Base-by-base conservation (phyloP, 2,329 filamentous ascomycete species). In the Talaromyces sp. region DNA sequence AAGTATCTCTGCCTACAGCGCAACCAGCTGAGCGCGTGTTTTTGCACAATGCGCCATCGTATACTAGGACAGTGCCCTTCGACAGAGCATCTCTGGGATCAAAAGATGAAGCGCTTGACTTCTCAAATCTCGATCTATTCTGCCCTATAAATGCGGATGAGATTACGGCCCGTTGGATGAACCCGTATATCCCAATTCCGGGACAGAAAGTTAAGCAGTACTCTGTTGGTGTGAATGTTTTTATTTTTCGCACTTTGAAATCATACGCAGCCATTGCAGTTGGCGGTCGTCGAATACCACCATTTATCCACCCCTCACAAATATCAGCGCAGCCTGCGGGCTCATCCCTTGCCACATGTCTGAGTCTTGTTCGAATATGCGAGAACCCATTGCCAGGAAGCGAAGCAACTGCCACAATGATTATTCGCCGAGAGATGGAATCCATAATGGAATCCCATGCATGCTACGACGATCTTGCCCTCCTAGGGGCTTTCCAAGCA, bases 141-240 rank as follows among this genome's bases (percentile, higher is more conserved):
- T 80, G 77, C 51, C 75, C 76, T 2, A 79, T 81, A 55, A 72
- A 80, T 42, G 73, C 71, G 0, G 74, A 79, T 20, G 73, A 74
- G 14, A 80, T 81, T 44, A 72, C 69, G 11, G 79, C 77, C 36
- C 77, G 79, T 10, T 82, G 79, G 79, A 63, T 82, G 22, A 74
- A 79, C 29, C 64, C 73, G 1, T 80, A 75, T 32, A 73, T 81
- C 4, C 78, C 79, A 0, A 52, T 75, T 0, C 72, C 76, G 0
- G 75, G 72, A 2, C 77, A 81, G 44, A 68, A 57, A 3, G 50
- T 69, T 29, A 82, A 81, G 52, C 48, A 67, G 0, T 81, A 80
- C 49, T 70, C 74, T 0, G 47, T 68, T 0, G 64, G 55, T 8
- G 68, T 79, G 3, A 70, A 66, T 0, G 55, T 63, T 0, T 79